Evolutionary conservation across 352 stramenopile species (phyloP).

Genomic region (Thalassiosira livingstoniorum): DNA sequence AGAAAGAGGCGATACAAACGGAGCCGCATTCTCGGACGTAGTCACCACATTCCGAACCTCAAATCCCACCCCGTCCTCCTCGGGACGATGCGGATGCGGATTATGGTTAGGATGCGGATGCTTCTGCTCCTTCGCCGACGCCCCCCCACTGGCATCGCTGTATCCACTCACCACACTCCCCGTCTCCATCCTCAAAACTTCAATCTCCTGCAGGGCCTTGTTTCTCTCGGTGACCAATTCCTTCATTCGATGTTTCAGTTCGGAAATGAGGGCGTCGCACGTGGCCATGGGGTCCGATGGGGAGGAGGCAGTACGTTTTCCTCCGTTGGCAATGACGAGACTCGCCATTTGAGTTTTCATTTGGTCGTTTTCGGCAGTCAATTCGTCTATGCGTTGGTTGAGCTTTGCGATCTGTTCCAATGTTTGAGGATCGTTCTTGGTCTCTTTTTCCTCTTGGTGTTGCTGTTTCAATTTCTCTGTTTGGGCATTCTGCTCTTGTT

Average conservation of each 20-base stretch:
- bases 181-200: conserved; percentile 30
- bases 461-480: conserved; percentile 15
- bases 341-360: conserved; percentile 47
- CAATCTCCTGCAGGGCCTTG: conserved; percentile 45
- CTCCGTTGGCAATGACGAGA: conserved; percentile 2
- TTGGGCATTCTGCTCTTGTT: conserved; percentile 8
- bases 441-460: conserved; percentile 31
- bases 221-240: conserved; percentile 42
- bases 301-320: not conserved
- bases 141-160: not conserved
- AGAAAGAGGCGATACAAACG: too few relatives aligned
- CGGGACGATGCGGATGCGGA: not conserved
- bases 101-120: too few relatives aligned
- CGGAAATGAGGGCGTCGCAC: conserved; percentile 33
- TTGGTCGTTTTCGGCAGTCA: conserved; percentile 34
- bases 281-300: conserved; percentile 23
- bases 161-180: too few relatives aligned
- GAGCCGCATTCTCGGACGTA: too few relatives aligned
- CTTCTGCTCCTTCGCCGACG: conserved; percentile 6
- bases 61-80: too few relatives aligned
- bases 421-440: conserved; percentile 41
- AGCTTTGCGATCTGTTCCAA: too few relatives aligned
- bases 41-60: too few relatives aligned
- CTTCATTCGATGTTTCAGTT: conserved; percentile 48
- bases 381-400: conserved; percentile 26